Base-by-base conservation (phyloP, 805 yeast species). In the Nematodospora valgi region DNA sequence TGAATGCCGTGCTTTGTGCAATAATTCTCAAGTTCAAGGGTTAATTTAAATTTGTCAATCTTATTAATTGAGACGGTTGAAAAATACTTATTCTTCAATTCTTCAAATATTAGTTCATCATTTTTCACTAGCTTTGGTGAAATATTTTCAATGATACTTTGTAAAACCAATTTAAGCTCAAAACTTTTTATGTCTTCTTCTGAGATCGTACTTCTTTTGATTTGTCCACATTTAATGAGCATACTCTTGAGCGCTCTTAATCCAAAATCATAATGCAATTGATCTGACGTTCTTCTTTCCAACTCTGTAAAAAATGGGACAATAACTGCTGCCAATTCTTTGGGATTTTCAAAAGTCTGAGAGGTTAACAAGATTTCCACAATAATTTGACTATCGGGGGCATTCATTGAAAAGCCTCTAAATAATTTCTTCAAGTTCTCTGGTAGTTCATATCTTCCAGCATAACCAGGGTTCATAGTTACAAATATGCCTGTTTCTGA, bases 391-490 rank as follows among this genome's bases (percentile, higher is more conserved):
- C 69, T 67, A 45, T 91, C 95, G 0, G 98, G 94, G 21, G 62
- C 62, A 3, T 71, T 69, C 79, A 91, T 79, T 0, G 88, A 74
- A 47, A 86, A 80, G 9, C 81, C 76, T 37, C 95, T 64, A 58
- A 89, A 91, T 22, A 82, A 70, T 49, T 78, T 82, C 51, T 82
- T 83, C 58, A 91, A 62, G 51, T 89, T 91, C 38, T 89, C 95
- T 0, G 98, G 98, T 9, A 91, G 60, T 16, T 70, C 70, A 3
- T 86, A 74, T 54, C 98, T 75, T 0, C 97, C 98, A 9, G 78
- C 77, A 50, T 91, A 91, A 1, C 73, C 81, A 1, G 96, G 97
- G 51, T 91, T 91, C 84, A 88, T 82, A 0, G 98, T 91, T 2
- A 91, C 78, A 53, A 89, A 89, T 0, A 91, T 63, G 0, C 94